Evolutionary conservation across 2,329 filamentous ascomycete genomes (phyloP), one percentile per base, ranked within the genome.

Genomic region (Colletotrichum incanum): DNA sequence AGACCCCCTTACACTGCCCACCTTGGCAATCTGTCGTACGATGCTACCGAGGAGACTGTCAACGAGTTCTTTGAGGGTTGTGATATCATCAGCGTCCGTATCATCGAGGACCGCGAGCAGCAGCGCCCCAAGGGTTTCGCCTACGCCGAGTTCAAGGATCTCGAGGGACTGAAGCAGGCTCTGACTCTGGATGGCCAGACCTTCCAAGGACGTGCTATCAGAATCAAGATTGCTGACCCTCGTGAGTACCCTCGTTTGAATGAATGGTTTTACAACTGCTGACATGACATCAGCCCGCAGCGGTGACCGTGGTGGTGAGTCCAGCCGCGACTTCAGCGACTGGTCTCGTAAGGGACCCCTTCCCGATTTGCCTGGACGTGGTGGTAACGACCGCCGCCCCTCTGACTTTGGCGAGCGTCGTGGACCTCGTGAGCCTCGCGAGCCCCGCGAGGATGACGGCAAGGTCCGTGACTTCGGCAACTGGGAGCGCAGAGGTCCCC

Each of bases 81-180:
- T 82, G 90, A 94, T 75, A 92, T 98, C 77, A 93, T 93, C 76
- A 98, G 91, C 81, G 94, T 99, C 76, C 94, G 96, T 79, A 95
- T 99, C 78, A 97, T 99, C 75, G 96, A 98, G 86, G 97, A 99
- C 84, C 96, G 96, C 80, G 89, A 98, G 82, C 93, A 96, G 80
- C 91, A 93, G 83, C 95, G 95, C 80, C 96, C 96, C 76, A 99
- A 99, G 87, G 96, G 96, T 60, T 99, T 99, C 79, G 96, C 96
- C 74, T 99, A 99, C 82, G 96, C 97, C 76, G 96, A 99, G 83
- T 99, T 99, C 79, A 91, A 88, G 76, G 92, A 91, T 63, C 86
- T 96, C 55, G 96, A 98, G 61, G 96, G 96, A 72, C 87, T 99
- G 79, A 97, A 97, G 87, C 93, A 95, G 84, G 96, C 96, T 68